phyloP scores from a whole-genome alignment of 306 rosid species.

The Vigna hirtella region DNA sequence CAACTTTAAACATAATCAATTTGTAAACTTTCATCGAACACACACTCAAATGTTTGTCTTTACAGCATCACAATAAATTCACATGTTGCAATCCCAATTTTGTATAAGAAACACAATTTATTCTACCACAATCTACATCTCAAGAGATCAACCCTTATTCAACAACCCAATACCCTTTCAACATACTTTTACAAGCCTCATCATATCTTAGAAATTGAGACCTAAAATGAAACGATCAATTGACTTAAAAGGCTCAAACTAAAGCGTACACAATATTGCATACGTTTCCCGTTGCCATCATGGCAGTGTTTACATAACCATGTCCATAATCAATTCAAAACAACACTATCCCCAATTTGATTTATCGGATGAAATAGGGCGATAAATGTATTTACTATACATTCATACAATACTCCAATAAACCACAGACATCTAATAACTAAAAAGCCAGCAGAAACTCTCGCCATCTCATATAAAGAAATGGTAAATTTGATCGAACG shows the following conservation, averaged over 20 bases:
- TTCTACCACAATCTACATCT: background rate
- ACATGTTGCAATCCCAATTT: background rate
- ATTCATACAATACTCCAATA: background rate
- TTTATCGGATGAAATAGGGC: background rate
- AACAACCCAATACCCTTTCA: conserved; percentile 12
- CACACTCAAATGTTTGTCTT: background rate
- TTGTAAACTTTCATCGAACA: background rate
- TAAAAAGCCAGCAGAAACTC: background rate
- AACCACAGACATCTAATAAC: background rate
- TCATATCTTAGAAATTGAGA: conserved; percentile 7
- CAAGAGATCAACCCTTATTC: conserved; percentile 3
- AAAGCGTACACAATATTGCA: background rate
- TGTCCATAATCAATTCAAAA: conserved; percentile 24
- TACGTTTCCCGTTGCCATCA: background rate
- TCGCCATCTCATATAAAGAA: background rate
- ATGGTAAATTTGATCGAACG: background rate
- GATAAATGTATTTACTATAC: background rate
- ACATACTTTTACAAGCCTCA: background rate
- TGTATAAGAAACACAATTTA: background rate
- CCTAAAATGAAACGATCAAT: background rate
- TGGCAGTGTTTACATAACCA: background rate
- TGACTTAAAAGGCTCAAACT: background rate
- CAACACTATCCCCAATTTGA: background rate
- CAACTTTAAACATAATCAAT: background rate
- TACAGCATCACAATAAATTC: conserved; percentile 3